Evolutionary conservation across 768 basidiomycete species (phyloP).

Genomic region (Pisolithus microcarpus): DNA sequence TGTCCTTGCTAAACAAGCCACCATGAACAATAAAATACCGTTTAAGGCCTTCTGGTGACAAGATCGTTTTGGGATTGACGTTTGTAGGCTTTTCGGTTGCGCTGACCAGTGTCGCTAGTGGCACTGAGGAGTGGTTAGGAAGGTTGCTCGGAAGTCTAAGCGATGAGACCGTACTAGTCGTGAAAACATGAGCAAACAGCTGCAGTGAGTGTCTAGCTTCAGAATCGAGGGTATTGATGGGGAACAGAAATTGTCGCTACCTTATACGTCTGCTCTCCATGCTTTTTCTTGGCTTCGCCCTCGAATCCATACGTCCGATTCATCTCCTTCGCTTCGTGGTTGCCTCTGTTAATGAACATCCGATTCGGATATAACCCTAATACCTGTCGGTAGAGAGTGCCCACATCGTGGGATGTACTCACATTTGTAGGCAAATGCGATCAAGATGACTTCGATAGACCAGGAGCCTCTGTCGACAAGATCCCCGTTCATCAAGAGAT

Average conservation of each 20-base stretch:
- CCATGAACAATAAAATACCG: constrained; percentile 96
- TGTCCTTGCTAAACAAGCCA: constrained; percentile 92
- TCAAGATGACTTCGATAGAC: constrained; percentile 89
- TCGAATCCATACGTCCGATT: constrained; percentile 91
- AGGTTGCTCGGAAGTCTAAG: background rate
- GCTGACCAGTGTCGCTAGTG: constrained; percentile 78
- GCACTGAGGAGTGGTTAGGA: constrained; percentile 48
- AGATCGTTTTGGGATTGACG: constrained; percentile 45
- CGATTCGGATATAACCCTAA: constrained; percentile 84
- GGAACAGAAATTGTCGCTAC: constrained; percentile 27
- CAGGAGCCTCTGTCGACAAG: constrained; percentile 96
- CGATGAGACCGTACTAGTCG: constrained; percentile 50
- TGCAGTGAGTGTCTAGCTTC: constrained; percentile 20
- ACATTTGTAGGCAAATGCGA: constrained; percentile 95
- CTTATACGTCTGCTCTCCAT: constrained; percentile 93
- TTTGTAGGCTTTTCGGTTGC: constrained; percentile 53
- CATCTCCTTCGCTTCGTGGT: constrained; percentile 97
- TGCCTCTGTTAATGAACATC: constrained; percentile 93
- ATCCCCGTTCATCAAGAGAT: constrained; percentile 88
- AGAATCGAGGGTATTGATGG: background rate
- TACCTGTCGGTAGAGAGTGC: constrained; percentile 8
- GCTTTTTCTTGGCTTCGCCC: constrained; percentile 94
- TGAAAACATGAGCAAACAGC: constrained; percentile 94
- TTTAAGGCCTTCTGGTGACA: constrained; percentile 76
- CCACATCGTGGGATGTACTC: constrained; percentile 20